phyloP scores from a whole-genome alignment of 257 asterid genomes.

The Sherardia arvensis region DNA sequence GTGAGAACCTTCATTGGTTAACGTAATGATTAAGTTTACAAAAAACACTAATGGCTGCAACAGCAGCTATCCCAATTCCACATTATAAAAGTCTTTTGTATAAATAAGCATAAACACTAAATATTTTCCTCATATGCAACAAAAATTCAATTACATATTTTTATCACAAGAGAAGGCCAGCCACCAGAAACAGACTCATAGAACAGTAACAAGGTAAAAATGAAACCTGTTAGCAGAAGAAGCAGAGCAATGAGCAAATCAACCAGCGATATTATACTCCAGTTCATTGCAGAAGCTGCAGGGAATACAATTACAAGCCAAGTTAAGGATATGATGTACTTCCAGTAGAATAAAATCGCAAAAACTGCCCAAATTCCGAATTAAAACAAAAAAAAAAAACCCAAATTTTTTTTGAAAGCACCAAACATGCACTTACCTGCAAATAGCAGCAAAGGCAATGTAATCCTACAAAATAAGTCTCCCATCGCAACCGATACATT shows the following conservation, averaged over 20 bases:
- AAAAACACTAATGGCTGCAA: background rate
- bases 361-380: background rate
- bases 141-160: background rate
- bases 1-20: background rate
- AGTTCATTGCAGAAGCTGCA: constrained; percentile 13
- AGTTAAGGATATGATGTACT: background rate
- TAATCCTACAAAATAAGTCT: constrained; percentile 7
- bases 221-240: background rate
- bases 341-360: background rate
- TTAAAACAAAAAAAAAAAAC: no score
- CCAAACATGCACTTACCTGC: constrained; percentile 8
- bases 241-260: constrained; percentile 17
- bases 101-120: background rate
- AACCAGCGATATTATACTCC: constrained; percentile 15
- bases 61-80: background rate
- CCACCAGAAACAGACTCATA: background rate
- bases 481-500: constrained; percentile 8
- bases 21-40: background rate
- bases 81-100: background rate
- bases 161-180: background rate
- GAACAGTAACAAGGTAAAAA: background rate
- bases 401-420: background rate
- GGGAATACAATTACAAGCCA: background rate
- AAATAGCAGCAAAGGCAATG: constrained; percentile 15
- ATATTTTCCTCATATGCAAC: background rate